Evolutionary conservation across 805 yeast species (phyloP).

Genomic region (Candida ponderosae): DNA sequence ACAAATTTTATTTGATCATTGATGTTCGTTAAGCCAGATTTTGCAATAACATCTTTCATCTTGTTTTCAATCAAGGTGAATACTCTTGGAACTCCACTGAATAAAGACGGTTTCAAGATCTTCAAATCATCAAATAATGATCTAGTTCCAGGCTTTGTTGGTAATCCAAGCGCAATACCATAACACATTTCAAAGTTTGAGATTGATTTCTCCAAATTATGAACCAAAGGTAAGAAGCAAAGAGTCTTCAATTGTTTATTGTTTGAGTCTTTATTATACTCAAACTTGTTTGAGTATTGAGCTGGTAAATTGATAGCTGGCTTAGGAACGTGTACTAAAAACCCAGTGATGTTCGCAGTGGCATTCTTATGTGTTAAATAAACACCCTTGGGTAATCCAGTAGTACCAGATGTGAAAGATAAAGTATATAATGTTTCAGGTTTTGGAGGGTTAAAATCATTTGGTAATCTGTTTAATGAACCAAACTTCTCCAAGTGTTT

Average conservation of each 20-base stretch:
- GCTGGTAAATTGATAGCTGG: constrained; percentile 16
- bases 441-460: constrained; percentile 28
- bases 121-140: constrained; percentile 42
- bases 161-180: constrained; percentile 40
- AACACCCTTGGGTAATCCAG: constrained; percentile 71
- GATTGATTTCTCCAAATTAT: constrained; percentile 46
- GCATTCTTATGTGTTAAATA: constrained; percentile 52
- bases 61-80: constrained; percentile 38
- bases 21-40: constrained; percentile 29
- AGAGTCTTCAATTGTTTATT: constrained; percentile 16
- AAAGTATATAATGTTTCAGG: constrained; percentile 46
- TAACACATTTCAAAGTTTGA: constrained; percentile 29
- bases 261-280: constrained; percentile 9
- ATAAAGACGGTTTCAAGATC: constrained; percentile 35
- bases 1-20: constrained; percentile 3
- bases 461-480: constrained; percentile 18
- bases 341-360: constrained; percentile 26
- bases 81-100: constrained; percentile 50
- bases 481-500: constrained; percentile 23
- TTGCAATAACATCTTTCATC: constrained; percentile 8
- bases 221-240: constrained; percentile 47
- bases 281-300: constrained; percentile 6
- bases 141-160: constrained; percentile 32
- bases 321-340: constrained; percentile 19
- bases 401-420: constrained; percentile 62